Evolutionary conservation across 768 basidiomycete species (phyloP).

Genomic region (Porpolomopsis calyptriformis): DNA sequence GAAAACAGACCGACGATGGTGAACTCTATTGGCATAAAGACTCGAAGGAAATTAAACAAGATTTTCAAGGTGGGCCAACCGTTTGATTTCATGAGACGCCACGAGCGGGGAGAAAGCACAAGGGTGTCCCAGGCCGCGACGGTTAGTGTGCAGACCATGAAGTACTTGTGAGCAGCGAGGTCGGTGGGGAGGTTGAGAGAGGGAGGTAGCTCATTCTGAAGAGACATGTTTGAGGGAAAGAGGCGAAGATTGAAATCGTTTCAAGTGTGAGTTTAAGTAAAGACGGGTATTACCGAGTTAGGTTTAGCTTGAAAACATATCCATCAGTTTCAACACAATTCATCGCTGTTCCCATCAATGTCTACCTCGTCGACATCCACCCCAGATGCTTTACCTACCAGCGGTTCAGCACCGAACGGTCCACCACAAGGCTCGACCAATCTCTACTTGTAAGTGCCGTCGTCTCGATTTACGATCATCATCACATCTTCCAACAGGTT

Average conservation of each 20-base stretch:
- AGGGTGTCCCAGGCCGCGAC: constrained; percentile 87
- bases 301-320: too few relatives aligned
- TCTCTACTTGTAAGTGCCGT: constrained; percentile 32
- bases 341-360: too few relatives aligned
- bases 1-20: constrained; percentile 51
- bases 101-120: constrained; percentile 71
- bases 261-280: too few relatives aligned
- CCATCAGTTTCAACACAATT: too few relatives aligned
- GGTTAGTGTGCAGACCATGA: constrained; percentile 81
- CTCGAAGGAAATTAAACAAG: constrained; percentile 60
- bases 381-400: too few relatives aligned
- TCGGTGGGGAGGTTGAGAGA: constrained; percentile 70
- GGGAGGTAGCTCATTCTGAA: constrained; percentile 38
- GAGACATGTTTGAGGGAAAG: background rate
- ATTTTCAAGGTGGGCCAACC: constrained; percentile 73
- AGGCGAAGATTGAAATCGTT: background rate
- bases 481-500: constrained; percentile 30
- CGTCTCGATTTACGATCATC: background rate
- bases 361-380: too few relatives aligned
- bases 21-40: constrained; percentile 76
- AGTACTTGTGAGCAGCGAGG: constrained; percentile 79
- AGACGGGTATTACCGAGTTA: too few relatives aligned
- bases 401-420: constrained; percentile 10
- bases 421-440: constrained; percentile 22
- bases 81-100: constrained; percentile 51